phyloP scores from a whole-genome alignment of 305 asterid genomes.

The Rubia occidens region DNA sequence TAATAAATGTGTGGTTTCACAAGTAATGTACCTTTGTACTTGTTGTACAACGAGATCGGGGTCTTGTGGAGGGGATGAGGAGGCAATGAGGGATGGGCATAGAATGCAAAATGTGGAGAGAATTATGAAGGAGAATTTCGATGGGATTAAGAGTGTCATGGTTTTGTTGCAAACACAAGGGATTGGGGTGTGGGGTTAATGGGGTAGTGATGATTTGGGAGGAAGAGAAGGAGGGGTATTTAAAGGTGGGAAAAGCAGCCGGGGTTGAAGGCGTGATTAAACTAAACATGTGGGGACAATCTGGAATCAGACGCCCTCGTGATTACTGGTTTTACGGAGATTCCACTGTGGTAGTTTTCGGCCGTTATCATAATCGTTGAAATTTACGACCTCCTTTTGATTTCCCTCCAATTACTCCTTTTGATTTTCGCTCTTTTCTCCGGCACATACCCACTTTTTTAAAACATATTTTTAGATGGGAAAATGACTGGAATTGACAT shows the following conservation, averaged over 20 bases:
- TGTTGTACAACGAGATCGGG: conserved; percentile 48
- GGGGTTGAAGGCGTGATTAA: conserved; percentile 25
- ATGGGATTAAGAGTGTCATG: conserved; percentile 20
- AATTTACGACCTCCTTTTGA: not conserved
- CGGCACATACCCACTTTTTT: not conserved
- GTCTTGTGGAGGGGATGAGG: conserved; percentile 35
- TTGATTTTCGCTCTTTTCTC: conserved; percentile 2
- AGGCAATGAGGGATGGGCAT: conserved; percentile 34
- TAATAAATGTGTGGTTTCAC: not conserved
- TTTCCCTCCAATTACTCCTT: not conserved
- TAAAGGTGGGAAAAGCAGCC: conserved; percentile 29
- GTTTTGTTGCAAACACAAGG: not conserved
- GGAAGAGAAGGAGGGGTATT: conserved; percentile 26
- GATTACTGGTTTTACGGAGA: conserved; percentile 32
- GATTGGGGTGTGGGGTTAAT: too few species aligned
- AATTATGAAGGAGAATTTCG: conserved; percentile 16
- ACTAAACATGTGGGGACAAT: conserved; percentile 29
- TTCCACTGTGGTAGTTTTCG: conserved; percentile 25
- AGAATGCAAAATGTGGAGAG: conserved; percentile 22
- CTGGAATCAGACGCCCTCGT: conserved; percentile 6
- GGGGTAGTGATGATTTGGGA: not conserved
- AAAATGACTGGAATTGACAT: too few species aligned
- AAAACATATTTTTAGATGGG: too few species aligned
- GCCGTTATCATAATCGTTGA: conserved; percentile 21
- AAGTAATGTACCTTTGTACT: conserved; percentile 44